Evolutionary conservation across 1,284 basidiomycete species (phyloP).

Genomic region (Cerrena zonata): DNA sequence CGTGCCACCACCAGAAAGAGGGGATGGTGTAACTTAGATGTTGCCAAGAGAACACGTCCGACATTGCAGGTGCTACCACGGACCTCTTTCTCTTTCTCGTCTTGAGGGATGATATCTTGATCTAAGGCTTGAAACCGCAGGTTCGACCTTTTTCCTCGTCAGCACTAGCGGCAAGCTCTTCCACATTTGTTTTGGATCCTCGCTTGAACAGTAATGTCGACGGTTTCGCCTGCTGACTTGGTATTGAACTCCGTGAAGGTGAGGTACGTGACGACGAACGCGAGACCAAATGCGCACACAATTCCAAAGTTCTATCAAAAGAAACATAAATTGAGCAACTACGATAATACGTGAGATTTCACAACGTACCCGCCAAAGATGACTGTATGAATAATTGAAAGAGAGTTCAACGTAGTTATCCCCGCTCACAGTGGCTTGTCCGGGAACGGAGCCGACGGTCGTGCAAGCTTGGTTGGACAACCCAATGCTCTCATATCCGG

Average conservation of each 20-base stretch:
- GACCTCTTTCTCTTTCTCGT: slow-evolving; percentile 26
- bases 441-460: slow-evolving; percentile 47
- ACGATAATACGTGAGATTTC: not conserved
- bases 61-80: slow-evolving; percentile 20
- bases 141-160: slow-evolving; percentile 18
- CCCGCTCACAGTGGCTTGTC: slow-evolving; percentile 43
- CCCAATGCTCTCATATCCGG: slow-evolving; percentile 48
- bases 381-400: slow-evolving; percentile 54
- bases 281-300: slow-evolving; percentile 43
- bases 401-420: slow-evolving; percentile 51
- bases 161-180: slow-evolving; percentile 5
- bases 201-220: slow-evolving; percentile 40
- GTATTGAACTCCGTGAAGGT: slow-evolving; percentile 47
- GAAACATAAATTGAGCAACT: not conserved
- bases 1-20: slow-evolving; percentile 46
- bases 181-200: slow-evolving; percentile 23
- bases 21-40: slow-evolving; percentile 59
- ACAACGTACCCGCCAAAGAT: slow-evolving; percentile 65
- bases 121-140: no score
- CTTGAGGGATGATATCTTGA: slow-evolving; percentile 2
- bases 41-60: slow-evolving; percentile 60
- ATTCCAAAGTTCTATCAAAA: slow-evolving; percentile 48
- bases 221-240: slow-evolving; percentile 25
- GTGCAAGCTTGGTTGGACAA: slow-evolving; percentile 58
- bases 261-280: slow-evolving; percentile 44